phyloP scores from a whole-genome alignment of 164 flowering plant species.

The Chimonanthus praecox region DNA sequence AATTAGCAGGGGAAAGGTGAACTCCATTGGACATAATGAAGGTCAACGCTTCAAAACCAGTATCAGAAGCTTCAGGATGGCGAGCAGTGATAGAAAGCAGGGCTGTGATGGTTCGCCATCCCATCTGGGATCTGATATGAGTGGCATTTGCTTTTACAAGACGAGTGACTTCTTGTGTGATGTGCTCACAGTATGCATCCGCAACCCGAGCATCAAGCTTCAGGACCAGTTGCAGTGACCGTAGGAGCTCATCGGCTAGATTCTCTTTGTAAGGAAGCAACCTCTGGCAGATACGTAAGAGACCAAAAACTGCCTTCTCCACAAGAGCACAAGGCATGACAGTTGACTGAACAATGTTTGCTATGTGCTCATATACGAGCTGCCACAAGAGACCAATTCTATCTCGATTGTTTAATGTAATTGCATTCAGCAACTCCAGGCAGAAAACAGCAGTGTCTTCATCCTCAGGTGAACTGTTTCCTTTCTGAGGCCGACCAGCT shows the following conservation, averaged over 20 bases:
- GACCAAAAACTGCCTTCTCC: conserved; percentile 44
- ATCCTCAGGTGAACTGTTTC: conserved; percentile 31
- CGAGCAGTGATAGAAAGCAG: conserved; percentile 40
- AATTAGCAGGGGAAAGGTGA: conserved; percentile 30
- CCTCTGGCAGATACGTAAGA: conserved; percentile 33
- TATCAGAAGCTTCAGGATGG: conserved; percentile 41
- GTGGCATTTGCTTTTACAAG: conserved; percentile 38
- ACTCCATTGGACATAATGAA: conserved; percentile 35
- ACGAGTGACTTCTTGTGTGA: conserved; percentile 34
- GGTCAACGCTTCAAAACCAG: conserved; percentile 33
- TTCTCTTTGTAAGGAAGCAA: conserved; percentile 36
- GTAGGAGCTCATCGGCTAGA: conserved; percentile 35
- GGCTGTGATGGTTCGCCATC: conserved; percentile 37
- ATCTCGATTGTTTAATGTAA: conserved; percentile 37
- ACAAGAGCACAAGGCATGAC: conserved; percentile 40
- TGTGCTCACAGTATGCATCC: conserved; percentile 44
- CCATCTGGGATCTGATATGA: conserved; percentile 34
- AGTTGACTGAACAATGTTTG: conserved; percentile 34
- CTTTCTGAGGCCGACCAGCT: conserved; percentile 28
- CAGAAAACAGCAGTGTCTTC: conserved; percentile 40
- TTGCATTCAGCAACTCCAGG: conserved; percentile 36
- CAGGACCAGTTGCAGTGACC: conserved; percentile 31
- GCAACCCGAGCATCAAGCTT: conserved; percentile 45
- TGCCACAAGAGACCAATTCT: conserved; percentile 38
- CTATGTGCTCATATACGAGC: conserved; percentile 35